A percentile compares a stretch with the other conserved stretches of the same genome.
These are phyloP conservation scores for Trichoderma brevicompactum DNA, from an alignment of 2,329 filamentous ascomycete species.

Conservation along the genomic window DNA sequence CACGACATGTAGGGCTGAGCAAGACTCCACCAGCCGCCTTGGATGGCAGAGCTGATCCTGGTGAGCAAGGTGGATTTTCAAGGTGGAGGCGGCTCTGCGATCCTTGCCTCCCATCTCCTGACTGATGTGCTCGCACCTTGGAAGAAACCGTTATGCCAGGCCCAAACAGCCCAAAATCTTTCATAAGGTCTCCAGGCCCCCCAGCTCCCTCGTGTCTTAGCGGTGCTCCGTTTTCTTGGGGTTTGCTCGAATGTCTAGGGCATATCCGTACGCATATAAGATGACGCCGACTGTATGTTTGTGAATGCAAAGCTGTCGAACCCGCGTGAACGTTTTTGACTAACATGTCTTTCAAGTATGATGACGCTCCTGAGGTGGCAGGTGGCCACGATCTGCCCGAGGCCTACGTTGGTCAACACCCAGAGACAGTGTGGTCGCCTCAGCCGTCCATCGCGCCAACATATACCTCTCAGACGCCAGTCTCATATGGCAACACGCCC, in stretches of 20 bases:
- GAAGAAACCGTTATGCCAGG: background rate
- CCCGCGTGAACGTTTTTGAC: background rate
- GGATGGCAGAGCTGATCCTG: background rate
- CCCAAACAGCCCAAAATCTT: constrained; percentile 1
- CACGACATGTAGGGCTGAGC: constrained; percentile 16
- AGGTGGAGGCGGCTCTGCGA: constrained; percentile 2
- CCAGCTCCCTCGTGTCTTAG: constrained; percentile 12
- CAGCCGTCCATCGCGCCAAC: constrained; percentile 19
- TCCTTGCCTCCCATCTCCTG: constrained; percentile 17
- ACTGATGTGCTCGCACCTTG: background rate
- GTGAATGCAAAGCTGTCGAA: background rate
- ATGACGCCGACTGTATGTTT: constrained; percentile 18
- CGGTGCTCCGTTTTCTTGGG: constrained; percentile 12
- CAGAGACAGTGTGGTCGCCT: constrained; percentile 13
- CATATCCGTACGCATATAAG: constrained; percentile 17
- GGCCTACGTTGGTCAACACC: background rate
- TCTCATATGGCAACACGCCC: background rate
- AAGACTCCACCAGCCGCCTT: background rate
- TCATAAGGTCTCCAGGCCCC: constrained; percentile 19
- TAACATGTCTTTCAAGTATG: constrained; percentile 19
- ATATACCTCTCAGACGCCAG: background rate
- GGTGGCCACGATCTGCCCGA: constrained; percentile 7
- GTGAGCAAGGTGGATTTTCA: constrained; percentile 1
- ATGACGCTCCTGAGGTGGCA: constrained; percentile 12
- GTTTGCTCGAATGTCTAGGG: constrained; percentile 12